A percentile compares a stretch with the other conserved stretches of the same genome.
Conservation (phyloP, 2,329 filamentous ascomycete species). For the Fulvia fulva region DNA sequence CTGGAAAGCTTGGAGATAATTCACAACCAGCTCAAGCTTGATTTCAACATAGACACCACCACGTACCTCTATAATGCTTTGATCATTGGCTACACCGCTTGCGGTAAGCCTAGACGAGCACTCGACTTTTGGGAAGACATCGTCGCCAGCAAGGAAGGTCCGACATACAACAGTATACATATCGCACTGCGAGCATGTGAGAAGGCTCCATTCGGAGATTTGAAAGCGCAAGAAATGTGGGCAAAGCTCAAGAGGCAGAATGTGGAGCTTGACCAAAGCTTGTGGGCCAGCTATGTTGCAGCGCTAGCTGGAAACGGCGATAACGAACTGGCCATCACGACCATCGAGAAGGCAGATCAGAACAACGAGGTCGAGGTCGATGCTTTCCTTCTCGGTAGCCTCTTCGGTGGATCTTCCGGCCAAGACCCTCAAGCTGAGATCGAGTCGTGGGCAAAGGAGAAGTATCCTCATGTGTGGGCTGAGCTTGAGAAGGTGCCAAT, state of each 20-base stretch:
- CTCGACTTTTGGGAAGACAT: constrained; percentile 83
- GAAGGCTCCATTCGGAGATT: constrained; percentile 47
- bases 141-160: constrained; percentile 77
- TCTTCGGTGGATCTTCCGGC: constrained; percentile 70
- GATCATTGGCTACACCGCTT: constrained; percentile 78
- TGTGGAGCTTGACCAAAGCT: constrained; percentile 66
- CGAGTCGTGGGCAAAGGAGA: constrained; percentile 67
- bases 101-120: constrained; percentile 61
- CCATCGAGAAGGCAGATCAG: constrained; percentile 64
- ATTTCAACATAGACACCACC: constrained; percentile 70
- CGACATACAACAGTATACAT: constrained; percentile 73
- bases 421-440: constrained; percentile 60
- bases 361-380: constrained; percentile 66
- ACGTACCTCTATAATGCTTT: constrained; percentile 77
- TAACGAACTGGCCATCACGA: constrained; percentile 62
- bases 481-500: constrained; percentile 55
- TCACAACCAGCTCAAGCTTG: constrained; percentile 93
- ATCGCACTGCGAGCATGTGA: constrained; percentile 80
- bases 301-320: constrained; percentile 70
- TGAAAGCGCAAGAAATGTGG: constrained; percentile 60
- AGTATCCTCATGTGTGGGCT: constrained; percentile 66
- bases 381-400: constrained; percentile 68
- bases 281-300: constrained; percentile 74
- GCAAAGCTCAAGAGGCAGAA: constrained; percentile 67
- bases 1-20: constrained; percentile 66